Conservation (phyloP, 176 grass and related monocot species). For the Phragmites australis region DNA sequence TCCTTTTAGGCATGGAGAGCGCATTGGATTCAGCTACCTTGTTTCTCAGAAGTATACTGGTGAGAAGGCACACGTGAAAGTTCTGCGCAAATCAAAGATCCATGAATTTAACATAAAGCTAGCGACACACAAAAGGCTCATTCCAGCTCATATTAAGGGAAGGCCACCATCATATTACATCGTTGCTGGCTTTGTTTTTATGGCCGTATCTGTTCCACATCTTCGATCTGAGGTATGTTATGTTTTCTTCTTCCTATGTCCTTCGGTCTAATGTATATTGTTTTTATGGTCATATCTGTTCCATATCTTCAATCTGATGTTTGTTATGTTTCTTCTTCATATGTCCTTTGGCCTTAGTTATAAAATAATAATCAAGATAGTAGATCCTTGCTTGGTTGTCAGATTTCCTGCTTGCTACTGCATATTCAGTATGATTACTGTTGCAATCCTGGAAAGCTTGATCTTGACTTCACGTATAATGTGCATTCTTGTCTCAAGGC, state of each 20-base stretch:
- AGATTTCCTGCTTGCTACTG: neutral
- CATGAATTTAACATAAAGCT: slow-evolving; percentile 86
- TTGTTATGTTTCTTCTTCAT: neutral
- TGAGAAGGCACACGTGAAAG: slow-evolving; percentile 79
- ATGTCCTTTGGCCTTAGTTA: neutral
- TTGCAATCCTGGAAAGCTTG: slow-evolving; percentile 13
- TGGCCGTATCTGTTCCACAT: slow-evolving; percentile 80
- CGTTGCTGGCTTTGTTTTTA: slow-evolving; percentile 96
- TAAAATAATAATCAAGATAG: slow-evolving; percentile 7
- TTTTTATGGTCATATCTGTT: slow-evolving; percentile 80
- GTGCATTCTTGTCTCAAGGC: neutral
- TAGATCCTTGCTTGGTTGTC: neutral
- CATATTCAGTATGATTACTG: neutral
- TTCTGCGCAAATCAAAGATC: slow-evolving; percentile 76
- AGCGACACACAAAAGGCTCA: slow-evolving; percentile 85
- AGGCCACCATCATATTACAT: slow-evolving; percentile 93
- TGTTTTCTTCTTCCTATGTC: neutral
- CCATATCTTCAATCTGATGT: slow-evolving; percentile 99
- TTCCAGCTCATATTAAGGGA: slow-evolving; percentile 91
- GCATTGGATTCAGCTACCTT: slow-evolving; percentile 97
- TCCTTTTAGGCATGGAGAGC: slow-evolving; percentile 98
- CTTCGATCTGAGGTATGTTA: slow-evolving; percentile 90
- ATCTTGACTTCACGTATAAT: neutral
- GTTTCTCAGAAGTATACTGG: slow-evolving; percentile 98
- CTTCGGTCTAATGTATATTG: slow-evolving; percentile 26